Conservation (phyloP, 352 stramenopile genomes). For the Pythium myriotylum region DNA sequence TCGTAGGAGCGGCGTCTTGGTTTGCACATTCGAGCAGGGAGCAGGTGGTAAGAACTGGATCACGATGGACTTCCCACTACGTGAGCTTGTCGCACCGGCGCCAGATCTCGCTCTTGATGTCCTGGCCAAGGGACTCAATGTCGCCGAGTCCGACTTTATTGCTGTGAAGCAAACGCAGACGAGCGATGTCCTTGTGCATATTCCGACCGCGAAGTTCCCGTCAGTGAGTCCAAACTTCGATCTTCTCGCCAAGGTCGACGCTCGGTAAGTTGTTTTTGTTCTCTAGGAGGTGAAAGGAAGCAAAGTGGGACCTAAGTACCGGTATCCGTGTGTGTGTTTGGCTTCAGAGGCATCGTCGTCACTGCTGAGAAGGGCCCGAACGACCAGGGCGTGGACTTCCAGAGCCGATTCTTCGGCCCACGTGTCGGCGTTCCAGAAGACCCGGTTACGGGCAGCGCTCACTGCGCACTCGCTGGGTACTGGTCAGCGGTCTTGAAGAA, state of each 20-base stretch:
- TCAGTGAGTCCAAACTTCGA: conserved; percentile 31
- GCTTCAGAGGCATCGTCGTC: conserved; percentile 36
- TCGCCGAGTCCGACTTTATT: conserved; percentile 22
- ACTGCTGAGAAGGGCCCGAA: conserved; percentile 31
- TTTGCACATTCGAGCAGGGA: conserved; percentile 33
- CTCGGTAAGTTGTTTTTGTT: conserved; percentile 19
- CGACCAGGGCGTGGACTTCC: conserved; percentile 39
- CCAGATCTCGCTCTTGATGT: conserved; percentile 9
- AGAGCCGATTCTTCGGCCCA: conserved; percentile 89
- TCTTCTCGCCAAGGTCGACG: conserved; percentile 26
- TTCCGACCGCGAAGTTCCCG: conserved; percentile 24
- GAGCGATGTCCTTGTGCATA: conserved; percentile 34
- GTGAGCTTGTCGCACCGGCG: conserved; percentile 14
- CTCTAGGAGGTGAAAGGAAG: not conserved
- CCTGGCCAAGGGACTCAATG: conserved; percentile 24
- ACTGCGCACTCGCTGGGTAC: conserved; percentile 89
- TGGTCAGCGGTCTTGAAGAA: conserved; percentile 63
- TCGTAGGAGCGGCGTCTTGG: conserved; percentile 48
- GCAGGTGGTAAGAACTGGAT: conserved; percentile 43
- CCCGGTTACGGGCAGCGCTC: conserved; percentile 91
- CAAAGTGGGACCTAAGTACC: conserved; percentile 3
- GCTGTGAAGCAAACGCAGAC: conserved; percentile 20
- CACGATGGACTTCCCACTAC: conserved; percentile 63
- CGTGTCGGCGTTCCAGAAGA: conserved; percentile 91
- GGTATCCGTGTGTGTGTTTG: no score